Base-by-base conservation (phyloP, 208 protist genomes). In the Trypanosoma platydactyli region DNA sequence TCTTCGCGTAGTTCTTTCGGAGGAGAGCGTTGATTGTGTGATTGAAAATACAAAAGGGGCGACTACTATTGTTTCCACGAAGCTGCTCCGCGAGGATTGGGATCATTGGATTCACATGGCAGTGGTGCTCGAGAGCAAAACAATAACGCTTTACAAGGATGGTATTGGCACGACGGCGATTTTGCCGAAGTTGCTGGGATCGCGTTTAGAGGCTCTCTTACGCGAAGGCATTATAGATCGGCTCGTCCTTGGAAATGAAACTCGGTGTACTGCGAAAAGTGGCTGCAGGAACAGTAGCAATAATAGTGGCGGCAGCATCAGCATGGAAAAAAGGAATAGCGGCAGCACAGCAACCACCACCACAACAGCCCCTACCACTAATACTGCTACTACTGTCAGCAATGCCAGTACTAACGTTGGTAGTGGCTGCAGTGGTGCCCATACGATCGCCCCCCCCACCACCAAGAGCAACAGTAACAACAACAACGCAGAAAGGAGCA, bases 91-190 rank as follows among this genome's bases (percentile, higher is more conserved):
- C 20, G 67, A 71, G 29, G 79, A 91, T 51, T 85, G 73, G 77
- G 77, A 87, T 61, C 64, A 53, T 54, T 86, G 79, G 67, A 69
- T 84, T 57, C 64, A 91, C 59, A 45, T 91, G 16, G 63, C 79
- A 0, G 70, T 82, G n/a, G 71, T 87, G 4, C 11, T 91, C 5
- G 81, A 91, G 20, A 56, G 53, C 15, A 65, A 64, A 22, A 49
- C 46, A 7, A 22, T 86, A 11, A 86, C 79, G 33, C 59, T 91
- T 4, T 59, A 71, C 49, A 91, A 87, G 72, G 76, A 64, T 13
- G 65, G 71, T 24, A 57, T 73, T 45, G 67, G 67, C 13, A 66
- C 54, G 41, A 76, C 71, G 44, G 48, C 49, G 9, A 24, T 53
- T 13, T 52, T 87, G 5, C 68, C 79, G 5, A 60, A 68, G 49